Evolutionary conservation across 169 alveolate species (phyloP).

Genomic region (Plasmodium coatneyi): DNA sequence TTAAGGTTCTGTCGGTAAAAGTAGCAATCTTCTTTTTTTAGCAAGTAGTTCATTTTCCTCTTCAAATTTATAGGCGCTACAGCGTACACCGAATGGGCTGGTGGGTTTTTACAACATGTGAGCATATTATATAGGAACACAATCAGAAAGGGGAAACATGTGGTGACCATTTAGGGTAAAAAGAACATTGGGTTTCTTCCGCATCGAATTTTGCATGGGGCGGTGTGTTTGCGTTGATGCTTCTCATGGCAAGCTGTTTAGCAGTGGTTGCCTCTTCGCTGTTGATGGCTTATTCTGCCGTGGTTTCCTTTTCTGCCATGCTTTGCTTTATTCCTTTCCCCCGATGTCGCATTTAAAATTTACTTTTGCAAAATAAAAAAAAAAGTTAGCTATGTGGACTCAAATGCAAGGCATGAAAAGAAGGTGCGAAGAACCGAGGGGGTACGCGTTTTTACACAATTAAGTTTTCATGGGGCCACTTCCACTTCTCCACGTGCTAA

Average conservation of each 20-base stretch:
- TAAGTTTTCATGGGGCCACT: not conserved
- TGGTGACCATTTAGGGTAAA: not conserved
- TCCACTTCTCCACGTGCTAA: not conserved
- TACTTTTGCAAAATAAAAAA: not conserved
- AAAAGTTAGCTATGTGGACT: not conserved
- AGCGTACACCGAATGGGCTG: not conserved
- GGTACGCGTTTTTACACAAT: not conserved
- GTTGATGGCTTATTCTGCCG: not conserved
- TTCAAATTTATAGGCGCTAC: not conserved
- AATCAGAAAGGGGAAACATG: not conserved
- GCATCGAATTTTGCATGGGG: not conserved
- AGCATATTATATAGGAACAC: constrained; percentile 28
- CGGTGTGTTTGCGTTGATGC: not conserved
- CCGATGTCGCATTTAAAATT: not conserved
- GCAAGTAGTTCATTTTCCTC: constrained; percentile 29
- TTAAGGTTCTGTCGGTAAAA: constrained; percentile 40
- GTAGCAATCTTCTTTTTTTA: constrained; percentile 48
- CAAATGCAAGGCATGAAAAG: not conserved
- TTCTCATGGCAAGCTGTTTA: not conserved
- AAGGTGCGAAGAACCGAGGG: not conserved
- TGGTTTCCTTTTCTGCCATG: not conserved
- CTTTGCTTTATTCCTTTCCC: not conserved
- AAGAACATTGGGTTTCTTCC: not conserved
- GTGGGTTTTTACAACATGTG: not conserved
- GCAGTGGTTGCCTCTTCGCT: not conserved